A percentile compares a stretch with the other conserved stretches of the same genome.
Conservation (phyloP, 2,329 filamentous ascomycete species). For the Aotearoamyces nothofagi region DNA sequence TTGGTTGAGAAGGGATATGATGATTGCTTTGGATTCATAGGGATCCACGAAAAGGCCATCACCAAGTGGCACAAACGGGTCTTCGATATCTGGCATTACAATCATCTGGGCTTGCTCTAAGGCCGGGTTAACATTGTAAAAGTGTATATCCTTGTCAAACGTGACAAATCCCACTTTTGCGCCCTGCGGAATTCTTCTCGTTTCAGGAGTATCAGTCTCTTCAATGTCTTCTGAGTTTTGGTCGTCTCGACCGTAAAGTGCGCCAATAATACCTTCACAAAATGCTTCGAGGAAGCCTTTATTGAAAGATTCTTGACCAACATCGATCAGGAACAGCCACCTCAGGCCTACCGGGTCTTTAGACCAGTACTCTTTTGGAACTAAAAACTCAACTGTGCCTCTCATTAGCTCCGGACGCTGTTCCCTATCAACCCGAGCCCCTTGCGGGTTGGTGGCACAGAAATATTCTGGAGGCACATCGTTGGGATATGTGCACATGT, state of each 20-base stretch:
- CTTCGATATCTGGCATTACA: conserved; percentile 94
- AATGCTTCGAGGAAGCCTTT: conserved; percentile 83
- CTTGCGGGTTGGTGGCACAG: conserved; percentile 74
- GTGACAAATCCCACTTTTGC: conserved; percentile 90
- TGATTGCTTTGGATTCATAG: conserved; percentile 72
- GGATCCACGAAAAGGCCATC: conserved; percentile 92
- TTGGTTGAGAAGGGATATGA: conserved; percentile 70
- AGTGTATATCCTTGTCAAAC: conserved; percentile 93
- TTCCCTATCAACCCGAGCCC: conserved; percentile 73
- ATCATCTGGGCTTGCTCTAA: conserved; percentile 91
- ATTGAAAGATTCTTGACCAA: conserved; percentile 80
- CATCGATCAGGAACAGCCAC: conserved; percentile 86
- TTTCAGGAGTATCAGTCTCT: conserved; percentile 36
- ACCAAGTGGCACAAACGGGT: conserved; percentile 85
- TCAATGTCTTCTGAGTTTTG: conserved; percentile 29
- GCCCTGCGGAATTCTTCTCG: conserved; percentile 53
- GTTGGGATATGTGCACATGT: conserved; percentile 95
- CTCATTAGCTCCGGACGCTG: conserved; percentile 79
- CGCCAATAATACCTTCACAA: conserved; percentile 73
- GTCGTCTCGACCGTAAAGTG: conserved; percentile 61
- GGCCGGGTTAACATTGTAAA: conserved; percentile 78
- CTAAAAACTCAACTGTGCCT: conserved; percentile 89
- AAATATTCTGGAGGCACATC: conserved; percentile 90
- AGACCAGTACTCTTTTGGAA: conserved; percentile 98
- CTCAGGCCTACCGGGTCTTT: conserved; percentile 79